These are phyloP conservation scores for Neofusicoccum laricinum DNA, from an alignment of 2,329 filamentous ascomycete genomes.

Conservation along the genomic window DNA sequence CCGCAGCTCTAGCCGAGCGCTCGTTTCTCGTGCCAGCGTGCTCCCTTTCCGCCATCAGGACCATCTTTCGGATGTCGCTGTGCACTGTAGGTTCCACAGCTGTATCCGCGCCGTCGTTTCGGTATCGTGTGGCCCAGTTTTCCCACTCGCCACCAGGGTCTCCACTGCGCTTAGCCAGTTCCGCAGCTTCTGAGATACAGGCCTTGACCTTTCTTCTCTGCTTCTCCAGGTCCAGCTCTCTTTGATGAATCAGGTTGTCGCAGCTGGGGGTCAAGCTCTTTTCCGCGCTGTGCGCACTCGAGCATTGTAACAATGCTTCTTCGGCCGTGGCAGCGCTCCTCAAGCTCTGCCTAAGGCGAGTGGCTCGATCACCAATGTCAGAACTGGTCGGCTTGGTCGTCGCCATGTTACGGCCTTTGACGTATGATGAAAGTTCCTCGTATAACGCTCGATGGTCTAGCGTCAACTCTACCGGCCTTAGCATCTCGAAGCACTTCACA, in stretches of 20 bases:
- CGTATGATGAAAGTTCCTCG: constrained; percentile 53
- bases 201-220: not conserved
- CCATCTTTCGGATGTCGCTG: not conserved
- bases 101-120: not conserved
- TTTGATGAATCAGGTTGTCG: not conserved
- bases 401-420: constrained; percentile 52
- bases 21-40: not conserved
- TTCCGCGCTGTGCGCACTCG: not conserved
- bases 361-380: constrained; percentile 29
- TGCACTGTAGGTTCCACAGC: not conserved
- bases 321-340: constrained; percentile 46
- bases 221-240: not conserved
- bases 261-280: not conserved
- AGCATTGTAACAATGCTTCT: constrained; percentile 49
- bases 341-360: constrained; percentile 46
- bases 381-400: constrained; percentile 36
- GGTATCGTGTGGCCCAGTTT: not conserved
- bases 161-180: not conserved
- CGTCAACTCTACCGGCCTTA: constrained; percentile 42
- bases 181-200: not conserved
- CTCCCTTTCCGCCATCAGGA: not conserved
- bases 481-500: constrained; percentile 41
- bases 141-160: not conserved
- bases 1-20: constrained; percentile 19
- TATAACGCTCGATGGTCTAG: constrained; percentile 53